Evolutionary conservation across 2,329 filamentous ascomycete genomes (phyloP), one percentile per base, ranked within the genome.

Genomic region (Apiospora marii): DNA sequence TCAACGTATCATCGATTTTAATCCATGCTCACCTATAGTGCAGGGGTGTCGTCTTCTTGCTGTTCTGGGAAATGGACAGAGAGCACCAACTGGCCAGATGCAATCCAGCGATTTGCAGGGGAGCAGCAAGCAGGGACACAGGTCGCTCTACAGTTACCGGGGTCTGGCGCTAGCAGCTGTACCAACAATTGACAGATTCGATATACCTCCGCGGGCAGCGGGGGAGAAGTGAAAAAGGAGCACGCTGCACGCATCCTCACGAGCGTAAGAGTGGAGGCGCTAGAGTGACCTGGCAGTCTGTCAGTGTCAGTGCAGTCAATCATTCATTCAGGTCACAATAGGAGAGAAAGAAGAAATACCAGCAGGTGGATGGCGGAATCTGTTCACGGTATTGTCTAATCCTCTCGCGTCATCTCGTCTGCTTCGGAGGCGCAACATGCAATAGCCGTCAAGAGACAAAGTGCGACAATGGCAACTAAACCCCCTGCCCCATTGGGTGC

Each of bases 401-500:
- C 41, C 30, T 41, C 30, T 64, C 58, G 12, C 58, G 58, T 64
- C 58, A 64, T 41, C 37, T 41, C 58, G 10, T n/a, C 53, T 61
- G 27, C 53, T 61, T 37, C 16, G 16, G 8, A 61, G 51, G 51
- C 51, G 51, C 51, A 58, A 58, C 24, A 34, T 34, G 51, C 53
- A 61, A 61, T 61, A 61, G 53, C 53, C 53, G 53, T 37, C 30
- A 37, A 61, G 53, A 64, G 58, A 41, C 58, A 64, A 41, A 37
- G 58, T 64, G 58, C 58, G 58, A 64, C 58, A 64, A 64, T 64
- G 58, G 19, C 58, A 64, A 64, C 58, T 64, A 61, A 49, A 49
- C 19, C 46, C 16, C 44, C 46, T 49, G 46, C 19, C 46, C 22
- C 46, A 49, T 49, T 49, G 46, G 46, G 46, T n/a, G 46, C 46